Evolutionary conservation across 2,329 filamentous ascomycete species (phyloP).

Genomic region (Fusarium clavum): DNA sequence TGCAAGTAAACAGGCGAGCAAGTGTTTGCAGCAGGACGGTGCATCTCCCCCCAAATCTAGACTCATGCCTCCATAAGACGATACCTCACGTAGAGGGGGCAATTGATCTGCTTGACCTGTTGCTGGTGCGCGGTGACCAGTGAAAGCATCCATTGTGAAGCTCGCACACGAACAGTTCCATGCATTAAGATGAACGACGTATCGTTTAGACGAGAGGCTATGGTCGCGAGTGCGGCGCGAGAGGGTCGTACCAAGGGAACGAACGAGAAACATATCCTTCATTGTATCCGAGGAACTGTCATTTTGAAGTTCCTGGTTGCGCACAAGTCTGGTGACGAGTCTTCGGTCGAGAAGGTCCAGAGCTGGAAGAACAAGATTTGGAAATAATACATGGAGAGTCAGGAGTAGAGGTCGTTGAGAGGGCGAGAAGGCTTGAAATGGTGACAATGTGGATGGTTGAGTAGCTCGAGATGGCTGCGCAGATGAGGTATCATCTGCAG

Average conservation of each 20-base stretch:
- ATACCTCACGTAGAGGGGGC: conserved; percentile 26
- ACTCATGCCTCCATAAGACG: conserved; percentile 64
- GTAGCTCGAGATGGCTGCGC: conserved; percentile 19
- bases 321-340: conserved; percentile 70
- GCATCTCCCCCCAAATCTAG: conserved; percentile 53
- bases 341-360: conserved; percentile 87
- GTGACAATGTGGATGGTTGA: conserved; percentile 33
- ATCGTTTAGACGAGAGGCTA: conserved; percentile 52
- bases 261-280: conserved; percentile 69
- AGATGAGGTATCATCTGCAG: conserved; percentile 5
- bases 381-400: conserved; percentile 87
- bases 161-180: conserved; percentile 94
- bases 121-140: conserved; percentile 21
- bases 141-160: conserved; percentile 81
- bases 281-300: conserved; percentile 12
- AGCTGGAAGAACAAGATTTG: conserved; percentile 82
- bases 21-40: conserved; percentile 83
- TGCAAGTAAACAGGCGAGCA: conserved; percentile 83
- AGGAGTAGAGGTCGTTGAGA: conserved; percentile 70
- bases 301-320: conserved; percentile 3
- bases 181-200: conserved; percentile 77
- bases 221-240: conserved; percentile 40
- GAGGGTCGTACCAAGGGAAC: conserved; percentile 62
- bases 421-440: conserved; percentile 32
- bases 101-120: conserved; percentile 1